Conservation (phyloP, 2,329 filamentous ascomycete genomes). For the Kalmusia sp. region DNA sequence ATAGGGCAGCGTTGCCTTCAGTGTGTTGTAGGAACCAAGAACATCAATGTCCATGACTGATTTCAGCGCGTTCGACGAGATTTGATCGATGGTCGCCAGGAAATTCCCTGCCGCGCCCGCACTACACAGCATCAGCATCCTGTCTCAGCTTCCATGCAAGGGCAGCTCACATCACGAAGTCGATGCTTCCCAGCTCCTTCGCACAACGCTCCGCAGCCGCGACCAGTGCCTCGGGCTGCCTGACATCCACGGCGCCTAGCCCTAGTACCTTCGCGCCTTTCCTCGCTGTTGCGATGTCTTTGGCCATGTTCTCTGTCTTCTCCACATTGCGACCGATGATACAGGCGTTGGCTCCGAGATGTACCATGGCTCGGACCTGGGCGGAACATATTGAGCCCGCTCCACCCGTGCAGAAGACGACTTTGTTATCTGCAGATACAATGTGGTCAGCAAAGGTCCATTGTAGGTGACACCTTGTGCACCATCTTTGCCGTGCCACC, state of each 20-base stretch:
- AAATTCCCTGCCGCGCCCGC: slow-evolving; percentile 97
- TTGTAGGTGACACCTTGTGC: too few species aligned
- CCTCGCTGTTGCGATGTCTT: slow-evolving; percentile 81
- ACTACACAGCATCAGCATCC: slow-evolving; percentile 53
- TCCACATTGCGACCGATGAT: slow-evolving; percentile 89
- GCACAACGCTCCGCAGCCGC: slow-evolving; percentile 80
- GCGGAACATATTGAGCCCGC: slow-evolving; percentile 93
- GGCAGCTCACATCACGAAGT: slow-evolving; percentile 81
- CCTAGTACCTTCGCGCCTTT: slow-evolving; percentile 84
- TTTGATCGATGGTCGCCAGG: slow-evolving; percentile 79
- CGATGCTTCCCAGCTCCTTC: slow-evolving; percentile 83
- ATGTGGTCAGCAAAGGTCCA: slow-evolving; percentile 10
- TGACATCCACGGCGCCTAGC: slow-evolving; percentile 77
- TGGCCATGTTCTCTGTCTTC: slow-evolving; percentile 83
- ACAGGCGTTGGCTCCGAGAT: slow-evolving; percentile 90
- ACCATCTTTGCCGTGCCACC: background rate
- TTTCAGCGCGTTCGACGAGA: slow-evolving; percentile 91
- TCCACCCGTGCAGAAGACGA: slow-evolving; percentile 94
- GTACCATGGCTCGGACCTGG: slow-evolving; percentile 88
- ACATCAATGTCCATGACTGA: slow-evolving; percentile 96
- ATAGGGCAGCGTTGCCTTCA: slow-evolving; percentile 88
- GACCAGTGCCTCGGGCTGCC: slow-evolving; percentile 69
- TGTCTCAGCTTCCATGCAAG: slow-evolving; percentile 14
- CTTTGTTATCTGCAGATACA: slow-evolving; percentile 71
- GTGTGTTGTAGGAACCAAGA: slow-evolving; percentile 89